phyloP scores from a whole-genome alignment of 2,329 filamentous ascomycete genomes.

The Blumeriella jaapii region DNA sequence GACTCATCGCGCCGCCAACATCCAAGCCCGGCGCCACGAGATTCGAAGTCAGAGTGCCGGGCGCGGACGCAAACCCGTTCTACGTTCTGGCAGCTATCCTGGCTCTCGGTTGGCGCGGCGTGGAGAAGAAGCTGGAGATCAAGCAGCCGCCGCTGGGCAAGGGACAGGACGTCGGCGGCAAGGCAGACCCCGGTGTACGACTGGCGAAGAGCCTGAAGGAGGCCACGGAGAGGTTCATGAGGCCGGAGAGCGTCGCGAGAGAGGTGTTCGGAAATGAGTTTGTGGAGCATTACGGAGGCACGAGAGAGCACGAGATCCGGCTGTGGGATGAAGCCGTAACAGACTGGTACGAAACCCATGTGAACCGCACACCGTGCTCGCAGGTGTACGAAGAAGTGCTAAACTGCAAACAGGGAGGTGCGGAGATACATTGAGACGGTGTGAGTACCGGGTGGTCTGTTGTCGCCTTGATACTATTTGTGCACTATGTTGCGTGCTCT shows the following conservation, averaged over 20 bases:
- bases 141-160: conserved; percentile 72
- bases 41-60: conserved; percentile 85
- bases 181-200: conserved; percentile 58
- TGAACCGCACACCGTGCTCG: too few relatives aligned
- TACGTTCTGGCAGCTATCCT: conserved; percentile 80
- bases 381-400: too few relatives aligned
- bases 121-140: conserved; percentile 85
- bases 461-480: conserved; percentile 1
- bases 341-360: too few relatives aligned
- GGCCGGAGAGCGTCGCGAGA: conserved; percentile 72
- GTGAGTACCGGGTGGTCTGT: conserved; percentile 7
- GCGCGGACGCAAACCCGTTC: conserved; percentile 87
- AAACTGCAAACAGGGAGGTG: conserved; percentile 48
- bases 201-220: conserved; percentile 79
- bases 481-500: too few relatives aligned
- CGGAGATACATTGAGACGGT: conserved; percentile 66
- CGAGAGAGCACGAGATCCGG: conserved; percentile 79
- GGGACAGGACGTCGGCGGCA: conserved; percentile 69
- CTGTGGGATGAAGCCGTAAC: conserved; percentile 95
- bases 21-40: conserved; percentile 75
- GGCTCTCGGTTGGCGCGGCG: conserved; percentile 78
- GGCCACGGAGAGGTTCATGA: conserved; percentile 67
- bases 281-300: conserved; percentile 90
- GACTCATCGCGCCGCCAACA: conserved; percentile 80
- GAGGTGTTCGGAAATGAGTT: conserved; percentile 92